phyloP scores from a whole-genome alignment of 1,139 yeast genomes.

The Yamadazyma atmosphaerica region DNA sequence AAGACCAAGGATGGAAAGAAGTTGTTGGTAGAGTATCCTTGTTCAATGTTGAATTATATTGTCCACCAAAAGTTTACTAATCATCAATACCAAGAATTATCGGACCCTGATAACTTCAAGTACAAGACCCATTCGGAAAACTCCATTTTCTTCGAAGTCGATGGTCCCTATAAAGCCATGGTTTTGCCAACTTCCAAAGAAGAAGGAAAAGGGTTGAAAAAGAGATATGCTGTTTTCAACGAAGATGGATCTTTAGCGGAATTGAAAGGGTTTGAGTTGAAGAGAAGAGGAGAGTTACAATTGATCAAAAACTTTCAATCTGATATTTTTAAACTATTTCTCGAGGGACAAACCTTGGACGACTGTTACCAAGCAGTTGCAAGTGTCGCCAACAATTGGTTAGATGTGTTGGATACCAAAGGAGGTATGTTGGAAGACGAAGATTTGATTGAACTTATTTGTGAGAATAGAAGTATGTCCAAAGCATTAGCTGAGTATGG shows the following conservation, averaged over 20 bases:
- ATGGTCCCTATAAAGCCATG: constrained; percentile 99
- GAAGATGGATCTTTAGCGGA: constrained; percentile 94
- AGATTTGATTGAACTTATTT: constrained; percentile 89
- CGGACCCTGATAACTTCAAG: constrained; percentile 64
- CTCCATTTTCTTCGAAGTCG: constrained; percentile 96
- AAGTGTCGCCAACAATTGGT: constrained; percentile 90
- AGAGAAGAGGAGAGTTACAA: constrained; percentile 94
- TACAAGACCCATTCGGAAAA: constrained; percentile 85
- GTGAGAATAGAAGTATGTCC: constrained; percentile 96
- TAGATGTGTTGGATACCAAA: constrained; percentile 85
- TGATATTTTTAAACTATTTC: constrained; percentile 86
- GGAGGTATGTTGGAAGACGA: constrained; percentile 91
- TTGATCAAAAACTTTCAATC: constrained; percentile 93
- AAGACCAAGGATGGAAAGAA: constrained; percentile 76
- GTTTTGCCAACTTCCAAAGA: constrained; percentile 95
- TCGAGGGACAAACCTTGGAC: constrained; percentile 79
- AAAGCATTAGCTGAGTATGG: constrained; percentile 89
- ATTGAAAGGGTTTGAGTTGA: constrained; percentile 93
- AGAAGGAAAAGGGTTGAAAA: constrained; percentile 95
- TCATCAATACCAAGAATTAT: constrained; percentile 87
- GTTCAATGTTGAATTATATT: constrained; percentile 92
- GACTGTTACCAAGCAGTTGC: constrained; percentile 90
- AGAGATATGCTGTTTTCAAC: constrained; percentile 95
- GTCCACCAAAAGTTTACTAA: constrained; percentile 92
- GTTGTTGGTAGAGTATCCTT: constrained; percentile 82